These are phyloP conservation scores for Zea mays DNA, from an alignment of 176 grass and related monocot genomes.

Conservation along the genomic window Zm-B73-REFERENCE-NAM-5.0 NC_050098.1:211347001-211347500, in stretches of 20 bases:
- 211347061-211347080: constrained; percentile 47
- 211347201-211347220: constrained; percentile 57
- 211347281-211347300: constrained; percentile 28
- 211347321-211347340: constrained; percentile 53
- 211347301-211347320: constrained; percentile 54
- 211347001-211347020: constrained; percentile 59
- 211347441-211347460: constrained; percentile 56
- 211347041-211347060: constrained; percentile 55
- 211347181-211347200: constrained; percentile 57
- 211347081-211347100: constrained; percentile 47
- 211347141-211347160: constrained; percentile 50
- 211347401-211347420: constrained; percentile 52
- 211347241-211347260: not conserved
- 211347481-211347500: constrained; percentile 50
- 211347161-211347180: constrained; percentile 58
- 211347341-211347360: constrained; percentile 43
- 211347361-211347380: constrained; percentile 73
- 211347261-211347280: not conserved
- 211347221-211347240: constrained; percentile 63
- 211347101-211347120: constrained; percentile 61
- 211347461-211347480: constrained; percentile 51
- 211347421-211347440: constrained; percentile 52
- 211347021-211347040: constrained; percentile 69
- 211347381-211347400: constrained; percentile 50
- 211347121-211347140: constrained; percentile 56